These are phyloP conservation scores for Mycena maculata DNA, from an alignment of 768 basidiomycete species.

Conservation along the genomic window DNA sequence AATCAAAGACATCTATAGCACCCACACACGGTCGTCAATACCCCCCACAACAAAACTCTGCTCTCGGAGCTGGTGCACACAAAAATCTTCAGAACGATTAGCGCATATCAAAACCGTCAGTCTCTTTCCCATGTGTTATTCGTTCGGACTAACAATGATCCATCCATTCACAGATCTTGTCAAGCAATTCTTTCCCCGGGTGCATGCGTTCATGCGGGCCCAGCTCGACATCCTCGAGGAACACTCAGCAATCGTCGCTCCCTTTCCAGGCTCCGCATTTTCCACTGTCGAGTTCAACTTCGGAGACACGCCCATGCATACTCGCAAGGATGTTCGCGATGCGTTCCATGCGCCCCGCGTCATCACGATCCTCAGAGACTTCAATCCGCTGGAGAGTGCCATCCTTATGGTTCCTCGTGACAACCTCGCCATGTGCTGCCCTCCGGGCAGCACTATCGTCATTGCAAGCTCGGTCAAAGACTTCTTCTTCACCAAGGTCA, in stretches of 20 bases:
- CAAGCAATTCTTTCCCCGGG: background rate
- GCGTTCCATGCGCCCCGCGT: background rate
- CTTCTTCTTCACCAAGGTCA: background rate
- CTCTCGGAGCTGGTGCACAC: background rate
- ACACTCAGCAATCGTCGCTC: background rate
- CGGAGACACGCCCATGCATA: background rate
- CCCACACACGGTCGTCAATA: background rate
- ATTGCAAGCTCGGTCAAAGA: background rate
- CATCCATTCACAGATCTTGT: background rate
- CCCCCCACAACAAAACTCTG: background rate
- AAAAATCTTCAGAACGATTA: background rate
- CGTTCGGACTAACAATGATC: too few relatives aligned
- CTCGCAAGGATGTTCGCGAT: background rate
- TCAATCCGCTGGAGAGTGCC: background rate
- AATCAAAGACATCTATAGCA: background rate
- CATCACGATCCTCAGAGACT: background rate
- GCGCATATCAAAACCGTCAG: background rate
- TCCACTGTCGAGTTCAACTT: background rate
- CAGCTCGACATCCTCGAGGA: background rate
- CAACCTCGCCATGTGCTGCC: background rate
- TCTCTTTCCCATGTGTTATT: background rate
- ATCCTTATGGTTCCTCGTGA: background rate
- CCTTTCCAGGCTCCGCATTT: background rate
- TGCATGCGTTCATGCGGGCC: background rate
- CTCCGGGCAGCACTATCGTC: background rate